These are phyloP conservation scores for Rhynchospora tenuis DNA, from an alignment of 176 grass and related monocot genomes.

Conservation along the genomic window DNA sequence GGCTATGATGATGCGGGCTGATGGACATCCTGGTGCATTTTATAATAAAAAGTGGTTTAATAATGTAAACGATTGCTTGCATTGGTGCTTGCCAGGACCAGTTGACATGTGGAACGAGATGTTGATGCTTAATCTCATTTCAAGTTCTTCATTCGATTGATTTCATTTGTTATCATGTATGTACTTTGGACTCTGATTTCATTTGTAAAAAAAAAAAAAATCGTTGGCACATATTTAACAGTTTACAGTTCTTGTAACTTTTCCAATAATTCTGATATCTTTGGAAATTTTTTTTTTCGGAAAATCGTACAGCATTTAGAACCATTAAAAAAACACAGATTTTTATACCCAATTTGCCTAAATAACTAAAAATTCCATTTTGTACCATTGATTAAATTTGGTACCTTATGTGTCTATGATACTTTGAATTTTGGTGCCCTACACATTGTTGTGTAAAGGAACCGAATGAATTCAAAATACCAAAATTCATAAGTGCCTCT, in stretches of 20 bases:
- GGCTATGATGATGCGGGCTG: slow-evolving; percentile 88
- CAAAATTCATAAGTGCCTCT: too few relatives aligned
- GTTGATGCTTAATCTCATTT: slow-evolving; percentile 28
- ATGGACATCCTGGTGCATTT: slow-evolving; percentile 57
- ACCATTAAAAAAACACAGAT: too few relatives aligned
- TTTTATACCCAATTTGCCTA: too few relatives aligned
- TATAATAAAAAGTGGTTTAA: slow-evolving; percentile 41
- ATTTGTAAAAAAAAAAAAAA: not conserved
- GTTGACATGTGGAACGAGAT: slow-evolving; percentile 80
- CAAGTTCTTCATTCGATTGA: slow-evolving; percentile 18
- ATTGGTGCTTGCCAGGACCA: slow-evolving; percentile 73
- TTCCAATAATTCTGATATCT: too few relatives aligned
- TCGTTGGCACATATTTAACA: not conserved
- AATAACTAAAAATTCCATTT: too few relatives aligned
- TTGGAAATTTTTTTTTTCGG: too few relatives aligned
- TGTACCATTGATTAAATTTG: too few relatives aligned
- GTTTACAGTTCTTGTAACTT: not conserved
- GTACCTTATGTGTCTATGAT: too few relatives aligned
- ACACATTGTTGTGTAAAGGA: too few relatives aligned
- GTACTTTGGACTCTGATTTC: not conserved
- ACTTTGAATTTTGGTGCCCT: too few relatives aligned
- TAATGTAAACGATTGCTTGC: slow-evolving; percentile 67
- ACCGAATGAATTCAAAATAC: too few relatives aligned
- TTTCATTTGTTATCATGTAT: slow-evolving; percentile 8
- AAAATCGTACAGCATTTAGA: too few relatives aligned